Percentiles rank a stretch among this genome's conserved stretches.
Conservation (phyloP, 768 basidiomycete genomes). For the Termitomyces sp. region DNA sequence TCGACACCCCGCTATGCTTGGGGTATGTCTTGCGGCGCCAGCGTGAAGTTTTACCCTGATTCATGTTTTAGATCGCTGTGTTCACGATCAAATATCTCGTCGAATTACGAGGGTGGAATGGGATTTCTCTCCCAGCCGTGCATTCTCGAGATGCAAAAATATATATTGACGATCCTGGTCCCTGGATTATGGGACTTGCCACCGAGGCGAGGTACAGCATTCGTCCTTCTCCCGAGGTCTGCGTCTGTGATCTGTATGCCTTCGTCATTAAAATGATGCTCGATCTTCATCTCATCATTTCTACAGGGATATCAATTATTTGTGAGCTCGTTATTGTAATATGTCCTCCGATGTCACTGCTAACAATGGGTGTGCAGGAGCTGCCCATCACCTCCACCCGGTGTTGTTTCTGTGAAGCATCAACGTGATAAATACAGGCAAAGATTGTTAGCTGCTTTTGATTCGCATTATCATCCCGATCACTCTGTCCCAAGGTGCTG, state of each 20-base stretch:
- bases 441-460: slow-evolving; percentile 73
- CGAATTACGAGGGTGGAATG: slow-evolving; percentile 91
- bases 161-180: slow-evolving; percentile 94
- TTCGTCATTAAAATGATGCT: background rate
- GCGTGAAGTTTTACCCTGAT: background rate
- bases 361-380: slow-evolving; percentile 40
- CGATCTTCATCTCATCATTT: slow-evolving; percentile 7
- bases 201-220: slow-evolving; percentile 83
- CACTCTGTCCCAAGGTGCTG: slow-evolving; percentile 71
- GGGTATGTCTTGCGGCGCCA: slow-evolving; percentile 38
- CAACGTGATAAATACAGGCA: slow-evolving; percentile 81
- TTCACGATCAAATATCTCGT: slow-evolving; percentile 88
- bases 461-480: slow-evolving; percentile 87
- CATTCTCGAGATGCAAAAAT: slow-evolving; percentile 91
- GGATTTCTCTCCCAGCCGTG: slow-evolving; percentile 78
- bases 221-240: slow-evolving; percentile 75
- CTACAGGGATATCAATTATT: slow-evolving; percentile 72
- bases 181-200: slow-evolving; percentile 91
- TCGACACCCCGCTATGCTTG: slow-evolving; percentile 88
- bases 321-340: slow-evolving; percentile 43
- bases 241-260: slow-evolving; percentile 81
- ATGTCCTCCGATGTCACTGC: slow-evolving; percentile 8
- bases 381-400: slow-evolving; percentile 77
- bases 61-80: slow-evolving; percentile 67
- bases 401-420: slow-evolving; percentile 72